A percentile compares a stretch with the other conserved stretches of the same genome.
phyloP scores from a whole-genome alignment of 805 yeast species.

The Metschnikowia proteae region DNA sequence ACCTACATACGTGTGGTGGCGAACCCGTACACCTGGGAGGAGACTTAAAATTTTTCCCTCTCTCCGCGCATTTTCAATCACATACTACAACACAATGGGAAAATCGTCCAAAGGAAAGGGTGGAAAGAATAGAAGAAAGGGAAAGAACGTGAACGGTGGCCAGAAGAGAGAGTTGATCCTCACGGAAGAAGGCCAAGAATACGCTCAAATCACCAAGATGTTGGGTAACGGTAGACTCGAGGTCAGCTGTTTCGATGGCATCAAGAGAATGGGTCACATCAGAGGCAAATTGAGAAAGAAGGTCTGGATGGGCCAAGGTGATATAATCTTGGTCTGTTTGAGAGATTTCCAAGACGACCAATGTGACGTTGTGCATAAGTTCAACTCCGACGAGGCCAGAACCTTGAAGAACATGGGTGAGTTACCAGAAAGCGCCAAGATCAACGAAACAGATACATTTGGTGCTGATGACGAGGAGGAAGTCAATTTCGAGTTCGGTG shows the following conservation, averaged over 20 bases:
- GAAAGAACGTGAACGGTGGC: conserved; percentile 88
- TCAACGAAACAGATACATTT: conserved; percentile 95
- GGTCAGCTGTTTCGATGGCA: conserved; percentile 92
- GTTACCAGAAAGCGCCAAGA: conserved; percentile 94
- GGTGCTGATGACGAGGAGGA: conserved; percentile 97
- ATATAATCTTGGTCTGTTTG: conserved; percentile 87
- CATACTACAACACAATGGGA: conserved; percentile 49
- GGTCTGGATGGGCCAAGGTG: conserved; percentile 99
- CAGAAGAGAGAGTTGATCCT: conserved; percentile 91
- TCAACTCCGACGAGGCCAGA: conserved; percentile 97
- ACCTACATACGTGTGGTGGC: not conserved
- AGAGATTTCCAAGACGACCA: conserved; percentile 99
- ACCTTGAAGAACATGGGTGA: conserved; percentile 93
- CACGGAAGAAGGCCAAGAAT: conserved; percentile 97
- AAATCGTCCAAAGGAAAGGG: conserved; percentile 77
- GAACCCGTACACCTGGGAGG: conserved; percentile 4
- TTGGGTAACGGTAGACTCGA: conserved; percentile 97
- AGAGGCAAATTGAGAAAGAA: conserved; percentile 99
- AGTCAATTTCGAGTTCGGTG: conserved; percentile 97
- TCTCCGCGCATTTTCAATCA: not conserved
- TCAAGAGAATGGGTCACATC: conserved; percentile 92
- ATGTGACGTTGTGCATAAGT: conserved; percentile 97
- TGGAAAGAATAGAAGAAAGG: conserved; percentile 96
- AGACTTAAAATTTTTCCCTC: conserved; percentile 3
- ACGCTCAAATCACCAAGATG: conserved; percentile 97